Conservation (phyloP, 2,329 filamentous ascomycete species). For the Hortaea werneckii region DNA sequence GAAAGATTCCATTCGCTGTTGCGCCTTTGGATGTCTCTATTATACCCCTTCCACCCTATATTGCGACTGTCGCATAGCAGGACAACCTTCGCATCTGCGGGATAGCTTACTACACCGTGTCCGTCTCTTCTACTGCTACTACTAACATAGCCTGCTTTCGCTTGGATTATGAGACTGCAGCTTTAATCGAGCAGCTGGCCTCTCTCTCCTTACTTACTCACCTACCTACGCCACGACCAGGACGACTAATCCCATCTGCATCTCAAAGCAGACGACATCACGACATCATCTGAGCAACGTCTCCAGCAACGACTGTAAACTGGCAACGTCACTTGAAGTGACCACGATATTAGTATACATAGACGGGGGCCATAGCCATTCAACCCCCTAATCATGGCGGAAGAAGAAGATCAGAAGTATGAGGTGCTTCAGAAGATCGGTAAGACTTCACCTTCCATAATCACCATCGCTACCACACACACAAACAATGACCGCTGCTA, state of each 20-base stretch:
- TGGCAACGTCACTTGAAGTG: not conserved
- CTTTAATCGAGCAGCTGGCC: constrained; percentile 2
- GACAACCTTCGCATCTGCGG: too few species aligned
- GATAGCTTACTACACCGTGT: not conserved
- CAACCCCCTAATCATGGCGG: constrained; percentile 14
- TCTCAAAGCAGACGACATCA: too few species aligned
- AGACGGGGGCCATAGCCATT: too few species aligned
- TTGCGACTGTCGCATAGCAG: too few species aligned
- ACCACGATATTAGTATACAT: not conserved
- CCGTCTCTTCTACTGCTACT: constrained; percentile 1
- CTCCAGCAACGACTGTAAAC: constrained; percentile 1
- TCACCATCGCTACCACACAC: not conserved
- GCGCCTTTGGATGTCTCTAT: too few species aligned
- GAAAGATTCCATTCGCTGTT: too few species aligned
- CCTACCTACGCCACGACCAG: not conserved
- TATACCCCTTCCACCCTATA: too few species aligned
- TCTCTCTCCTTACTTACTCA: not conserved
- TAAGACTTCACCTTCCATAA: constrained; percentile 33
- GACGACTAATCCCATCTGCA: too few species aligned
- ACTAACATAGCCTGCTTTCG: not conserved
- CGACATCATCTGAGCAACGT: too few species aligned
- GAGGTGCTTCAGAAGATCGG: constrained; percentile 96
- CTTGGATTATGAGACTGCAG: constrained; percentile 7
- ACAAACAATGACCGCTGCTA: not conserved
- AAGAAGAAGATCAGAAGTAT: constrained; percentile 58